These are phyloP conservation scores for Wickerhamiella slavikovae DNA, from an alignment of 805 yeast species.

Conservation along the genomic window DNA sequence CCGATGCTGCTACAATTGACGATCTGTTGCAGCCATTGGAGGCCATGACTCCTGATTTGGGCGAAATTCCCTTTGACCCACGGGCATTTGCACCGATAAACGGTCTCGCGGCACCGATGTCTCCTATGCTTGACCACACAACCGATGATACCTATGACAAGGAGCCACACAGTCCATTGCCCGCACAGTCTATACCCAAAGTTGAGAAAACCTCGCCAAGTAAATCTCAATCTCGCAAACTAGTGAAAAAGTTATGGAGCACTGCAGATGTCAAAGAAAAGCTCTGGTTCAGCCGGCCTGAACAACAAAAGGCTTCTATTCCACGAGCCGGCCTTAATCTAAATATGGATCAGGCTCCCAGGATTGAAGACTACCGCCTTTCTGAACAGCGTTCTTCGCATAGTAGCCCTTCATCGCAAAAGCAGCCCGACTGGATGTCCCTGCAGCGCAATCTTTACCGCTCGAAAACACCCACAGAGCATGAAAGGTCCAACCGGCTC, in stretches of 20 bases:
- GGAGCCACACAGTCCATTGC: not conserved
- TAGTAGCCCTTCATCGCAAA: conserved; percentile 1
- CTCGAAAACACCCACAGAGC: conserved; percentile 43
- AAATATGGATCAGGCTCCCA: conserved; percentile 8
- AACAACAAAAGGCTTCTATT: too few species aligned
- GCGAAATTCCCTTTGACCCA: conserved; percentile 12
- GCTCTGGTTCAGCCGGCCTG: too few species aligned
- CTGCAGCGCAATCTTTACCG: conserved; percentile 44
- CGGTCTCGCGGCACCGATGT: not conserved
- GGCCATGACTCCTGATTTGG: conserved; percentile 7
- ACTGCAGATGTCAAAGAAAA: too few species aligned
- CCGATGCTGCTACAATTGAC: not conserved
- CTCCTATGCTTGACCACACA: conserved; percentile 3
- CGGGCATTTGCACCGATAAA: not conserved
- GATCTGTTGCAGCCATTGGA: conserved; percentile 1
- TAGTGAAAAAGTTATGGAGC: not conserved
- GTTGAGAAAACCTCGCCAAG: not conserved
- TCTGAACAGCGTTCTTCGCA: not conserved
- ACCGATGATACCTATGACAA: not conserved
- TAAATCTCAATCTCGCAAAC: conserved; percentile 1
- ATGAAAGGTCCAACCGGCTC: conserved; percentile 52
- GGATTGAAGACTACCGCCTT: conserved; percentile 2
- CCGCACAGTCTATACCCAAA: not conserved
- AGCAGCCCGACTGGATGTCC: conserved; percentile 26
- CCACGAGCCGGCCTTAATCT: conserved; percentile 2